Evolutionary conservation across 2,329 filamentous ascomycete species (phyloP), one percentile per base, ranked within the genome.

Genomic region (Cladophialophora exuberans): DNA sequence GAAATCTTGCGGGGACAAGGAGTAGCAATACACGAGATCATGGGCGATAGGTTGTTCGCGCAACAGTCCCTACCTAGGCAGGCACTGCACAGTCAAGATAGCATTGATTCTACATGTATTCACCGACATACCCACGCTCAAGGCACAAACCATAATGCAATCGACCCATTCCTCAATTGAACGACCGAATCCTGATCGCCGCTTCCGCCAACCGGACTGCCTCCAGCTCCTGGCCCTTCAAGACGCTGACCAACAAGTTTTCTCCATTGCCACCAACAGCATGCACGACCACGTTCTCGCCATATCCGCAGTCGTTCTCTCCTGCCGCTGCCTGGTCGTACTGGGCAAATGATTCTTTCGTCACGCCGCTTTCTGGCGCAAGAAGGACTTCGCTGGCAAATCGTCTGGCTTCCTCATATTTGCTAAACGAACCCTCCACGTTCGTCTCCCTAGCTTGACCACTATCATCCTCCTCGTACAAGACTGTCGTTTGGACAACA

Each of bases 261-360:
- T 64, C 63, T 22, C 67, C 65, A 31, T 65, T 60, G 0, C 62
- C 38, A 1, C 63, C 58, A 1, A 64, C 58, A 2, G 67, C 67
- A 61, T 67, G 67, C 25, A 69, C 66, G 18, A 69, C 26, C 7
- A 69, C 67, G 62, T 69, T 68, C 42, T 68, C 66, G 1, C 67
- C 66, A 56, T 62, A 68, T 15, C 65, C 67, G 26, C 65, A 68
- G 30, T 69, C 66, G 7, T 45, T 62, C 28, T 68, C 64, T 9
- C 52, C 45, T 5, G 57, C 54, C 2, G 22, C 64, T 1, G 65
- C 66, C 50, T 68, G 64, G 15, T 63, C 62, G 45, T 67, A 69
- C 54, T 63, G 44, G 1, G 54, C 65, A 55, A 63, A 69, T 6
- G 56, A 66, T 31, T 68, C 65, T 36, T 62, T 62, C 10, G 59